Percentiles rank a stretch among this genome's conserved stretches.
Conservation (phyloP, 306 rosid genomes). For the Pyrus pyrifolia region DNA sequence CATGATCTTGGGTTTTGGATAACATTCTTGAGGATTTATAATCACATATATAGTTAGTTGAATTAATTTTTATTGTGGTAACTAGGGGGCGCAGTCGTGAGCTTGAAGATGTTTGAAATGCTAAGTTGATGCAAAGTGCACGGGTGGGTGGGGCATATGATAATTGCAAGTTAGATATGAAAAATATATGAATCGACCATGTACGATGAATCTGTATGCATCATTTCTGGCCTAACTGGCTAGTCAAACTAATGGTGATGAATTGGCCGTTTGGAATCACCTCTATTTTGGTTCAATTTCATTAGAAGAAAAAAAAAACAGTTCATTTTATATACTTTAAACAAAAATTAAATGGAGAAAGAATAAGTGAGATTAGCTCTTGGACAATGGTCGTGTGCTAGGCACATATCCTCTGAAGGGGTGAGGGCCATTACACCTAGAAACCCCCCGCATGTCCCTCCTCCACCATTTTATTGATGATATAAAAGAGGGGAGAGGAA, state of each 20-base stretch:
- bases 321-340: neutral
- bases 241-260: constrained; percentile 25
- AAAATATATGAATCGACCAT: constrained; percentile 24
- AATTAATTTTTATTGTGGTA: neutral
- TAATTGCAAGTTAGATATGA: constrained; percentile 12
- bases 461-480: too few relatives aligned
- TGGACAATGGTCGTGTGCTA: too few relatives aligned
- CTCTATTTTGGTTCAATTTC: neutral
- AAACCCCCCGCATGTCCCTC: too few relatives aligned
- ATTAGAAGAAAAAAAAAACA: too few relatives aligned
- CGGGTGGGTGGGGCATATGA: constrained; percentile 21
- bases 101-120: neutral
- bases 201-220: constrained; percentile 58
- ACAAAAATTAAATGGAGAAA: too few relatives aligned
- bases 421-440: too few relatives aligned
- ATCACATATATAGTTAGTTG: neutral
- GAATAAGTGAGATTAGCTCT: too few relatives aligned
- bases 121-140: constrained; percentile 25
- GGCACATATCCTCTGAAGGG: too few relatives aligned
- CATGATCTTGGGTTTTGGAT: neutral
- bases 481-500: too few relatives aligned
- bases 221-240: constrained; percentile 43
- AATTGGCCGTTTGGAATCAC: constrained; percentile 6
- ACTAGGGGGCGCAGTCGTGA: neutral
- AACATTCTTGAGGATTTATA: neutral